Evolutionary conservation across 106 monocot species (phyloP).

Genomic region (Agapanthus africanus): DNA sequence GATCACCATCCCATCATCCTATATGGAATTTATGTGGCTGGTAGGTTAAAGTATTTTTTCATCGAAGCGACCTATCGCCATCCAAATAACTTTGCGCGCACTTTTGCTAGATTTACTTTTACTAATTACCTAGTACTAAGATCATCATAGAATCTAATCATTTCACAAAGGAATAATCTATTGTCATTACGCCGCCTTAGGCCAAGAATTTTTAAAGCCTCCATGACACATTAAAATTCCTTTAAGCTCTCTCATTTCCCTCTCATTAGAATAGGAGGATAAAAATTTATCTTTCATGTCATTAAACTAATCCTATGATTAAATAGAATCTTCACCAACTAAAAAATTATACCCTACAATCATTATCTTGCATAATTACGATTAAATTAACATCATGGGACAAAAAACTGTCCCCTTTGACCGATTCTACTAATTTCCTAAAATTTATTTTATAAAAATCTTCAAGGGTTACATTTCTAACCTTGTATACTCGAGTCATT

Average conservation of each 20-base stretch:
- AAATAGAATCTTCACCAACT: background rate
- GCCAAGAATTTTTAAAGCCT: background rate
- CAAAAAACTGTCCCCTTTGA: background rate
- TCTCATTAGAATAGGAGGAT: background rate
- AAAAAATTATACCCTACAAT: background rate
- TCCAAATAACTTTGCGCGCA: background rate
- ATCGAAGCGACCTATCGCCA: background rate
- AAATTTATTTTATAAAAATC: background rate
- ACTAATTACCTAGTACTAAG: background rate
- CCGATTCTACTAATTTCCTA: background rate
- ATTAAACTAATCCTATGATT: background rate
- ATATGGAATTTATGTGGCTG: too few relatives aligned
- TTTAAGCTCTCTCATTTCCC: background rate
- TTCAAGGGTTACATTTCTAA: background rate
- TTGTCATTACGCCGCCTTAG: background rate
- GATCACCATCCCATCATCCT: too few relatives aligned
- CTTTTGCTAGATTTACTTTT: background rate
- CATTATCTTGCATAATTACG: background rate
- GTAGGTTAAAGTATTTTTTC: background rate
- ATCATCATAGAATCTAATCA: conserved; percentile 4
- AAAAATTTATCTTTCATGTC: background rate
- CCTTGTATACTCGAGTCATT: background rate
- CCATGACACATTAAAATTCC: background rate
- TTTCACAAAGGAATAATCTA: background rate
- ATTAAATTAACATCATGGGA: background rate